Percentiles rank a stretch among this genome's conserved stretches.
These are phyloP conservation scores for Backusella circina DNA, from an alignment of 192 early-diverging fungal genomes.

Conservation along the genomic window DNA sequence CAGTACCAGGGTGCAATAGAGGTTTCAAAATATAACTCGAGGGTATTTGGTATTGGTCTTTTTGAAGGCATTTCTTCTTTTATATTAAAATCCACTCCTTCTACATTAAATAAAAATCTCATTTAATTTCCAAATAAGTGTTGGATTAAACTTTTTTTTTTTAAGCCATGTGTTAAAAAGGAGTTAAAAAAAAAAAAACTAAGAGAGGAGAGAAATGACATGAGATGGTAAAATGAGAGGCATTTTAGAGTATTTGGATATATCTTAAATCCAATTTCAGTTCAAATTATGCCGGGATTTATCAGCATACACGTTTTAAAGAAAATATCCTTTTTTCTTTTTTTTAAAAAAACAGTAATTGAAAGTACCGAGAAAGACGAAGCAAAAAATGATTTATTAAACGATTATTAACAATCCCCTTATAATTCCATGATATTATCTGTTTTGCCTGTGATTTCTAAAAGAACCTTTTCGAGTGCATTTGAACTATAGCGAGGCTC, in stretches of 20 bases:
- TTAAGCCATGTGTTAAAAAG: neutral
- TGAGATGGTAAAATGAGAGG: neutral
- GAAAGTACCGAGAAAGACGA: neutral
- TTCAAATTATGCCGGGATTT: neutral
- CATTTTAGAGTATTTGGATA: neutral
- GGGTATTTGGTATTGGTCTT: neutral
- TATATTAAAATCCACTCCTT: neutral
- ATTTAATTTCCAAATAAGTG: neutral
- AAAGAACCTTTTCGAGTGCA: slow-evolving; percentile 1
- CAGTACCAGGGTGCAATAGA: neutral
- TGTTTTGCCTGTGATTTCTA: slow-evolving; percentile 1
- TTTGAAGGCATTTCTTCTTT: neutral
- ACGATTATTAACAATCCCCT: neutral
- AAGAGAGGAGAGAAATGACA: neutral
- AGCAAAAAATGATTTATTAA: neutral
- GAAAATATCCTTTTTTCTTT: too few relatives aligned
- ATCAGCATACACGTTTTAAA: neutral
- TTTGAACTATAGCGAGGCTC: slow-evolving; percentile 11
- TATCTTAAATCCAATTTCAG: neutral
- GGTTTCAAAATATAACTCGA: neutral
- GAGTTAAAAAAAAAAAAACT: too few relatives aligned
- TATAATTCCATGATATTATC: neutral
- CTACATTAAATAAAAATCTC: neutral
- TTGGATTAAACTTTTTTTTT: neutral
- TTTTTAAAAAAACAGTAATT: too few relatives aligned